phyloP scores from a whole-genome alignment of 148 eudicot species.

The Hydrangea macrophylla region DNA sequence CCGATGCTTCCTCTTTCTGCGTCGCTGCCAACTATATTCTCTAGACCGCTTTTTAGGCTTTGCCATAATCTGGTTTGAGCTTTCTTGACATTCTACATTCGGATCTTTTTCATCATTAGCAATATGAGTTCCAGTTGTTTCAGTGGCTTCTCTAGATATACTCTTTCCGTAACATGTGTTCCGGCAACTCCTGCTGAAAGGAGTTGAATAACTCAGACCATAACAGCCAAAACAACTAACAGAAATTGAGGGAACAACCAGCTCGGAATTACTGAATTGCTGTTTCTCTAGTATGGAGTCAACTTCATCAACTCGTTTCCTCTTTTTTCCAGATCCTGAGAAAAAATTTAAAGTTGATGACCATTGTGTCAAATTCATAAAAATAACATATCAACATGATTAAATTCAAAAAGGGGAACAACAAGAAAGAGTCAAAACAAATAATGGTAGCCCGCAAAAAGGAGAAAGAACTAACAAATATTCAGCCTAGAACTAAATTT shows the following conservation, averaged over 20 bases:
- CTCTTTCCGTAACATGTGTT: conserved; percentile 9
- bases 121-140: conserved; percentile 14
- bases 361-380: neutral
- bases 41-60: conserved; percentile 44
- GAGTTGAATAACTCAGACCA: conserved; percentile 6
- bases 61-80: conserved; percentile 19
- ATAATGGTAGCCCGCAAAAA: neutral
- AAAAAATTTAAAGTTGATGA: conserved; percentile 16
- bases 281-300: conserved; percentile 18
- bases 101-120: conserved; percentile 14
- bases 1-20: conserved; percentile 30
- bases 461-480: too few relatives aligned
- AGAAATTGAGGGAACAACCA: conserved; percentile 23
- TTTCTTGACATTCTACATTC: conserved; percentile 5
- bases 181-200: conserved; percentile 7
- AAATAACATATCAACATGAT: neutral
- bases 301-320: conserved; percentile 37
- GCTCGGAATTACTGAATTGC: conserved; percentile 15
- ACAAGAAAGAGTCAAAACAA: neutral
- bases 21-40: conserved; percentile 55
- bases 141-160: conserved; percentile 11
- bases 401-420: neutral
- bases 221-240: conserved; percentile 14
- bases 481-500: too few relatives aligned
- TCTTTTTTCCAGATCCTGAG: conserved; percentile 45